Evolutionary conservation across 1,139 yeast species (phyloP), one percentile per base, ranked within the genome.

Genomic region (Yamadazyma atlantica): DNA sequence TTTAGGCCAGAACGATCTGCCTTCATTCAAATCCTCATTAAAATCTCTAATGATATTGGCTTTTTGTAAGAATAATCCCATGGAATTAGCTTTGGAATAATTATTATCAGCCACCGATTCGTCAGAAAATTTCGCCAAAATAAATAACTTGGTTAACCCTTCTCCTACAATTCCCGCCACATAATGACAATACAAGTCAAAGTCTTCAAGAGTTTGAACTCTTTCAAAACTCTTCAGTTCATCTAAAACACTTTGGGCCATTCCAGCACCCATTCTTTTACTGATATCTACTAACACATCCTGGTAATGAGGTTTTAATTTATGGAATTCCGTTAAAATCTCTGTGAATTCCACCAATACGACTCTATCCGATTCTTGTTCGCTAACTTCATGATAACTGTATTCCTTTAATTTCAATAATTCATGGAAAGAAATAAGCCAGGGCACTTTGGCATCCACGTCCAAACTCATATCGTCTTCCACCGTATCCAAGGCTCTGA

Each of bases 131-230:
- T 69, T 62, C 12, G 94, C 92, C 37, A 78, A 69, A 16, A 82
- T 82, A 55, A 89, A 80, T 64, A 94, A 69, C 45, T 84, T 77
- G 9, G 97, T 89, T 49, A 89, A 70, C 1, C 98, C 98, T 56
- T 89, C 96, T 38, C 99, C 99, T 31, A 92, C 97, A 39, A 94
- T 72, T 2, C 98, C 99, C 1, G 99, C 99, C 41, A 92, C 99
- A 56, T 90, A 88, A 63, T 90, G 94, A 62, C 99, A 92, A 69
- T 92, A 92, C 46, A 82, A 70, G 57, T 94, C 92, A 57, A 85
- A 94, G 56, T 89, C 98, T 45, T 76, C 70, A 33, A 85, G 62
- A 2, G 96, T 86, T 35, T 69, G 71, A 32, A 92, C 82, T 3
- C 97, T 97, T 44, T 80, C 79, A 51, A 78, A 61, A 59, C 88